Evolutionary conservation across 2,329 filamentous ascomycete species (phyloP).

Genomic region (Penicillium sp.): DNA sequence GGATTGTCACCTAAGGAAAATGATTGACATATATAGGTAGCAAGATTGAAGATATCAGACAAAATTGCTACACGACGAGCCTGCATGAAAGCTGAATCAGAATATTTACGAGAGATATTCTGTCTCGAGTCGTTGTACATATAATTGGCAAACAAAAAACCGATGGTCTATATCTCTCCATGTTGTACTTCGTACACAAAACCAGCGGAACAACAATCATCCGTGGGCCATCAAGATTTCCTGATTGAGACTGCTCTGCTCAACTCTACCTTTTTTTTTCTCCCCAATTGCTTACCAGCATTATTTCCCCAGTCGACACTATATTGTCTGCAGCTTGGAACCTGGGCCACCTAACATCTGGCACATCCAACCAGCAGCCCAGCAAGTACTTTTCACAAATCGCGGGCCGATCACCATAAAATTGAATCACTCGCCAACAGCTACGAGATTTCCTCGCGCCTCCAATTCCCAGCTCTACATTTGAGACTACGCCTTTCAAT

Average conservation of each 20-base stretch:
- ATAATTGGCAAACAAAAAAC: no score
- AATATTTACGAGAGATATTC: no score
- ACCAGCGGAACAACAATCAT: constrained; percentile 28
- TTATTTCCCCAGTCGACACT: neutral
- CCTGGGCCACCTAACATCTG: neutral
- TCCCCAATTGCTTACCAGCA: constrained; percentile 7
- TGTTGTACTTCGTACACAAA: neutral
- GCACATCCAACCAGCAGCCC: neutral
- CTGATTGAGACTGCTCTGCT: constrained; percentile 25
- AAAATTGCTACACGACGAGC: no score
- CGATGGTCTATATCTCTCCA: neutral
- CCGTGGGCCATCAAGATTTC: constrained; percentile 33
- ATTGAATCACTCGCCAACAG: neutral
- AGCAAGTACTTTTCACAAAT: neutral
- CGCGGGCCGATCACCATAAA: constrained; percentile 9
- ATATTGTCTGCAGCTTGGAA: neutral
- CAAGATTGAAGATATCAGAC: no score
- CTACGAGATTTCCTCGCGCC: constrained; percentile 1
- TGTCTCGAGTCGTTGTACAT: no score
- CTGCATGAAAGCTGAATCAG: no score
- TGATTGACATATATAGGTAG: no score
- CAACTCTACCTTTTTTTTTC: constrained; percentile 14
- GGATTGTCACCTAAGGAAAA: no score
- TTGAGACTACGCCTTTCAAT: neutral
- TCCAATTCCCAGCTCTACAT: neutral